Percentiles rank a stretch among this genome's conserved stretches.
Evolutionary conservation across 768 basidiomycete species (phyloP).

Genomic region (Leccinum boreale): DNA sequence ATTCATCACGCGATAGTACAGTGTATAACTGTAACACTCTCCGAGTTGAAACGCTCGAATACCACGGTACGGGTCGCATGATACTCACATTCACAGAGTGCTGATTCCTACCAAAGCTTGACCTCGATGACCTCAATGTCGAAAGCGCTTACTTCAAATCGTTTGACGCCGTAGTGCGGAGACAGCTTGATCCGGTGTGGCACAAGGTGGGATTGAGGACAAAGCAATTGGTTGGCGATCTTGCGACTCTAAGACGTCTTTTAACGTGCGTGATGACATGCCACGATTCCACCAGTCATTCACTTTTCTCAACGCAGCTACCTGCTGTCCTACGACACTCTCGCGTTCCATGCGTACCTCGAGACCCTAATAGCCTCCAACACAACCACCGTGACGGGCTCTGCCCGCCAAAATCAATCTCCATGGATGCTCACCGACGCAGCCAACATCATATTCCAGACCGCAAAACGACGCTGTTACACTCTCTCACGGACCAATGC

Average conservation of each 20-base stretch:
- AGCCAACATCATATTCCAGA: constrained; percentile 80
- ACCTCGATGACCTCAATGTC: constrained; percentile 88
- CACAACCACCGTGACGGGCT: constrained; percentile 46
- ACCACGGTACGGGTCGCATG: constrained; percentile 46
- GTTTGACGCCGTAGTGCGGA: constrained; percentile 85
- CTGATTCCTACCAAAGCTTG: constrained; percentile 53
- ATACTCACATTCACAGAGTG: neutral
- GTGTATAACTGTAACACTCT: constrained; percentile 88
- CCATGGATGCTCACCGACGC: constrained; percentile 94
- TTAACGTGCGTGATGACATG: constrained; percentile 53
- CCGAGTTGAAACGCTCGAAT: constrained; percentile 87
- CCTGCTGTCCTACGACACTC: constrained; percentile 84
- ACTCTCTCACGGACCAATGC: constrained; percentile 37
- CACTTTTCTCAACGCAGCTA: constrained; percentile 35
- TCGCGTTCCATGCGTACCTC: constrained; percentile 88
- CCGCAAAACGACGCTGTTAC: constrained; percentile 78
- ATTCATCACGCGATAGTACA: constrained; percentile 91
- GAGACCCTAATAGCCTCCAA: constrained; percentile 79
- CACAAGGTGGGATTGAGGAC: constrained; percentile 93
- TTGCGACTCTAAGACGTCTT: constrained; percentile 79
- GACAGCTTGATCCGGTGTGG: constrained; percentile 92
- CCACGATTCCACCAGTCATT: neutral
- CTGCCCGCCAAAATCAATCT: constrained; percentile 61
- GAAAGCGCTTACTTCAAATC: constrained; percentile 93
- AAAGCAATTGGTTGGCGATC: constrained; percentile 85